Evolutionary conservation across 2,329 filamentous ascomycete species (phyloP), one percentile per base, ranked within the genome.

Genomic region (Xylariaceae sp.): DNA sequence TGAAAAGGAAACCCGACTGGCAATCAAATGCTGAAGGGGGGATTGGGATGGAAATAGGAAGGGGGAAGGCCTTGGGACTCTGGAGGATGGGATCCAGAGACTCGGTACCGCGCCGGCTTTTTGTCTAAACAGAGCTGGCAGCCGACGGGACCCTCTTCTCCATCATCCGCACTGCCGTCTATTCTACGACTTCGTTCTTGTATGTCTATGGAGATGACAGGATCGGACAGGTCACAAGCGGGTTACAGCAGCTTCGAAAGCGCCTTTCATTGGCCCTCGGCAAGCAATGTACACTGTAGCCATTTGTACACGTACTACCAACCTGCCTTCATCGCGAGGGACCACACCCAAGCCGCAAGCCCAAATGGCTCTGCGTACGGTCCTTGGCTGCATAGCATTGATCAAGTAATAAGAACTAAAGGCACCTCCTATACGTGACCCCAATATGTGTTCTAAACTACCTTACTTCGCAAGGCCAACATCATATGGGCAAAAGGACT

Each of bases 101-200:
- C 57, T 61, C 54, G 63, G 63, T 63, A 65, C 60, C 54, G 50
- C 57, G 59, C 51, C 54, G 61, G 61, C 58, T 52, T 63, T 62
- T 62, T 61, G 60, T 58, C 59, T 63, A 55, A 61, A 63, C 61
- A 55, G 56, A 63, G 60, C 58, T 61, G 54, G 47, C 34, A 48
- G 45, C 48, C 52, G 51, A 48, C 48, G 47, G 48, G 53, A 50
- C 34, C 43, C 51, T 41, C 49, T 22, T 53, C 54, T 53, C 47
- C 47, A 53, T 58, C 36, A 48, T 48, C 38, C 9, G 13, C 22
- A 28, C 22, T 28, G 22, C 22, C 22, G 22, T 28, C 22, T 28
- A 28, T 4, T 28, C 7, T 28, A 28, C 22, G 7, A 28, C 22
- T 7, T 28, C 22, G 48, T 45, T 51, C 45, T 22, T 39, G 45